Evolutionary conservation across 495 filamentous ascomycete genomes (phyloP).

Genomic region (Xylaria nigripes): DNA sequence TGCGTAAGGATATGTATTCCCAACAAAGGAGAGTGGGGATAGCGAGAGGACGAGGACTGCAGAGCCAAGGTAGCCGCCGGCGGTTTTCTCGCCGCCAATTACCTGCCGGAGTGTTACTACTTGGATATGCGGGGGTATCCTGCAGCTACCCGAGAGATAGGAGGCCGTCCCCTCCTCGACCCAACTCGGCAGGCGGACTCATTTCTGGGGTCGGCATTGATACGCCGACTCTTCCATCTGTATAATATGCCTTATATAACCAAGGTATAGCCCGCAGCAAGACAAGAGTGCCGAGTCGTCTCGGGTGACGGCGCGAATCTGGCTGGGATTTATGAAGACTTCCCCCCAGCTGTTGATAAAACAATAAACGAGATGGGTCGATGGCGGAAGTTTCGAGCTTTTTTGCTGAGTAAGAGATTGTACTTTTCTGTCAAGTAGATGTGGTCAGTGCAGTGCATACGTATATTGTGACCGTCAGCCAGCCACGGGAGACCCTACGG

Average conservation of each 20-base stretch:
- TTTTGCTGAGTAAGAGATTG: background rate
- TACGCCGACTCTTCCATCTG: conserved; percentile 14
- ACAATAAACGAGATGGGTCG: background rate
- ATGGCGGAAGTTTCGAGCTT: background rate
- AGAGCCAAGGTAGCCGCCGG: conserved; percentile 2
- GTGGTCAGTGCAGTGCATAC: background rate
- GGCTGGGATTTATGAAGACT: conserved; percentile 6
- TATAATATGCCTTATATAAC: conserved; percentile 17
- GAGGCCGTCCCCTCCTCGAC: conserved; percentile 12
- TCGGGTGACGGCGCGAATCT: conserved; percentile 15
- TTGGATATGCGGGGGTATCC: conserved; percentile 6
- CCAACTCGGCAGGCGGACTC: conserved; percentile 9
- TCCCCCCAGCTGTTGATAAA: background rate
- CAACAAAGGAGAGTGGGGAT: background rate
- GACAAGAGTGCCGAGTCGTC: conserved; percentile 14
- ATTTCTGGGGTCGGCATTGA: conserved; percentile 11
- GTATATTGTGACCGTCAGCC: background rate
- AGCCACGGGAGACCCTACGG: background rate
- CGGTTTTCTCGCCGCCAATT: conserved; percentile 8
- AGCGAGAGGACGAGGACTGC: background rate
- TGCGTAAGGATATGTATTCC: background rate
- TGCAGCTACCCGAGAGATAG: conserved; percentile 23
- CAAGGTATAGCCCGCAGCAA: conserved; percentile 11
- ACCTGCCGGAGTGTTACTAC: conserved; percentile 9
- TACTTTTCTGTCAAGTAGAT: background rate